A percentile compares a stretch with the other conserved stretches of the same genome.
phyloP scores from a whole-genome alignment of 73 alveolate species.

The Stentor coeruleus region DNA sequence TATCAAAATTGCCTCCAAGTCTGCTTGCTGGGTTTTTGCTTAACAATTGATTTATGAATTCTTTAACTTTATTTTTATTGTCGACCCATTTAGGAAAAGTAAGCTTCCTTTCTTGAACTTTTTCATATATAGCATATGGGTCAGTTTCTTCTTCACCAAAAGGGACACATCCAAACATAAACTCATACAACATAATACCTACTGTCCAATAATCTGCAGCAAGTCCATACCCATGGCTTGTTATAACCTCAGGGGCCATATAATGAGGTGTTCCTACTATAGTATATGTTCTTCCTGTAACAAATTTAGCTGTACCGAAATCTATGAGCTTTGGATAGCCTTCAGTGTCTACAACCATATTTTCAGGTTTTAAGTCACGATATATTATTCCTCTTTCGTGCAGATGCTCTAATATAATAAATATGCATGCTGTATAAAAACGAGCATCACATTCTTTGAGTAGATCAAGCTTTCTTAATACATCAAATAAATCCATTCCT shows the following conservation, averaged over 20 bases:
- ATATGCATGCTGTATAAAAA: slow-evolving; percentile 2
- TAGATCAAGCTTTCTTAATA: not conserved
- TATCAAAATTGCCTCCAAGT: not conserved
- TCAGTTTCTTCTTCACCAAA: not conserved
- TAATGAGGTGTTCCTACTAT: slow-evolving; percentile 32
- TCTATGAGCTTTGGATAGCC: slow-evolving; percentile 14
- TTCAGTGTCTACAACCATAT: not conserved
- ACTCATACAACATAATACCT: slow-evolving; percentile 24
- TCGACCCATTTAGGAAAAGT: not conserved
- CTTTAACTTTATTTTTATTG: not conserved
- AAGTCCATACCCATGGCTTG: not conserved
- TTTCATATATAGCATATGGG: not conserved
- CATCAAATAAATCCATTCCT: not conserved
- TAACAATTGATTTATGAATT: too few species aligned
- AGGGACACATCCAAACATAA: slow-evolving; percentile 10
- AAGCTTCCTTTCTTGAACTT: not conserved
- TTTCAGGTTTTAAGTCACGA: slow-evolving; percentile 16
- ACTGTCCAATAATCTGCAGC: slow-evolving; percentile 21
- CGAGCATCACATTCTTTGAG: not conserved
- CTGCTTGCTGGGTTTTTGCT: not conserved
- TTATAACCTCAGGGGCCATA: slow-evolving; percentile 26
- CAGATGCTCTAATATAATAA: slow-evolving; percentile 21
- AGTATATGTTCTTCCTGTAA: slow-evolving; percentile 25
- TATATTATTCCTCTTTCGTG: not conserved
- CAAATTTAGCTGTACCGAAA: slow-evolving; percentile 21